Evolutionary conservation across 164 flowering plant species (phyloP).

Genomic region (Macadamia tetraphylla): DNA sequence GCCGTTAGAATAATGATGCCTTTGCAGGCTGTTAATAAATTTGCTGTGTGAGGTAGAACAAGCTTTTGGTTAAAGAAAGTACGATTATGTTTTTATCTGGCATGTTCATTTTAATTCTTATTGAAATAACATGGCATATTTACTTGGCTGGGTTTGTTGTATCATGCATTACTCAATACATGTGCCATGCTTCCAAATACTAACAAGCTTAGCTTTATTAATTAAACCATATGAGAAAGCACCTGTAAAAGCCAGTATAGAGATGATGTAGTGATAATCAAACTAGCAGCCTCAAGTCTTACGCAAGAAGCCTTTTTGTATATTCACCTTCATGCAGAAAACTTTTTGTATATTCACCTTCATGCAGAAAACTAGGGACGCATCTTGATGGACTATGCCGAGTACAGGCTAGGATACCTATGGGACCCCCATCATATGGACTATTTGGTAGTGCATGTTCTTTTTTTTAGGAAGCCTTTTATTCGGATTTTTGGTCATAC

Average conservation of each 20-base stretch:
- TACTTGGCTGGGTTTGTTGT: not conserved
- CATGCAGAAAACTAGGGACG: not conserved
- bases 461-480: too few species aligned
- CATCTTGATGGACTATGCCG: not conserved
- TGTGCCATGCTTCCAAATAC: too few species aligned
- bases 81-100: not conserved
- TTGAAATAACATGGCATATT: not conserved
- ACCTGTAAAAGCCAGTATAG: too few species aligned
- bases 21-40: not conserved
- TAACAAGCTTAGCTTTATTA: too few species aligned
- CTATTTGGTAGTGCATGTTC: not conserved
- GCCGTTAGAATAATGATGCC: not conserved
- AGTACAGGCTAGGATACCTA: not conserved
- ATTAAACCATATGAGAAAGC: too few species aligned
- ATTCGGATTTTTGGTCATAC: too few species aligned
- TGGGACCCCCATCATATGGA: not conserved
- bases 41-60: not conserved
- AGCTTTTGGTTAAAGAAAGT: not conserved
- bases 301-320: too few species aligned
- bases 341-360: too few species aligned
- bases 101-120: slow-evolving; percentile 1
- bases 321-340: too few species aligned
- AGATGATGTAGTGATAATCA: too few species aligned
- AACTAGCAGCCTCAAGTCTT: too few species aligned
- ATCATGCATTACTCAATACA: too few species aligned